These are phyloP conservation scores for Panicum virgatum DNA, from an alignment of 202 grass and related monocot genomes.

Conservation along the genomic window DNA sequence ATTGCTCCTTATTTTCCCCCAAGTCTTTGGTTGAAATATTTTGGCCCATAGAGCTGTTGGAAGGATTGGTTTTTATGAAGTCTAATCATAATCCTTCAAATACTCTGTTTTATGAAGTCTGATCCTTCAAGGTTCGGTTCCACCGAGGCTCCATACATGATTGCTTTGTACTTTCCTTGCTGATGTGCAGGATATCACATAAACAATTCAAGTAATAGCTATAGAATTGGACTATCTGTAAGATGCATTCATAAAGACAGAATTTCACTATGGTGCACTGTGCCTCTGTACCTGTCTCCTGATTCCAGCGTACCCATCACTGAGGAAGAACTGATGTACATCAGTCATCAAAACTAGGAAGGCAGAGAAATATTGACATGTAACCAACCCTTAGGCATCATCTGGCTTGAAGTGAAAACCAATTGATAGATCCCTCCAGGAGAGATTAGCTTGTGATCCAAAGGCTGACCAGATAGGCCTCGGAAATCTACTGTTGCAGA, in stretches of 20 bases:
- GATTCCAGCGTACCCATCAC: not conserved
- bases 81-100: too few relatives aligned
- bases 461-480: not conserved
- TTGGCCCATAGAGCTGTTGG: not conserved
- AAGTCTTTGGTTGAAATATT: not conserved
- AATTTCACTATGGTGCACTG: not conserved
- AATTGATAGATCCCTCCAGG: not conserved
- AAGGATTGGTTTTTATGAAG: too few relatives aligned
- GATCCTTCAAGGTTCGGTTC: not conserved
- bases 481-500: slow-evolving; percentile 1
- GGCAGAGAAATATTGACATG: not conserved
- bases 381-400: not conserved
- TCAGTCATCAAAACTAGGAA: slow-evolving; percentile 10
- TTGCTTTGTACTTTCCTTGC: not conserved
- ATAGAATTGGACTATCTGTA: not conserved
- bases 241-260: not conserved
- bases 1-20: slow-evolving; percentile 23
- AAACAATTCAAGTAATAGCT: not conserved
- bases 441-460: not conserved
- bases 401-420: not conserved
- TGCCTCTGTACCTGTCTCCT: not conserved
- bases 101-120: too few relatives aligned
- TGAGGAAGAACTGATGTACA: not conserved
- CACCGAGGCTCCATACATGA: not conserved
- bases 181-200: not conserved